A percentile compares a stretch with the other conserved stretches of the same genome.
These are phyloP conservation scores for Neurospora sp. DNA, from an alignment of 495 filamentous ascomycete species.

Conservation along the genomic window DNA sequence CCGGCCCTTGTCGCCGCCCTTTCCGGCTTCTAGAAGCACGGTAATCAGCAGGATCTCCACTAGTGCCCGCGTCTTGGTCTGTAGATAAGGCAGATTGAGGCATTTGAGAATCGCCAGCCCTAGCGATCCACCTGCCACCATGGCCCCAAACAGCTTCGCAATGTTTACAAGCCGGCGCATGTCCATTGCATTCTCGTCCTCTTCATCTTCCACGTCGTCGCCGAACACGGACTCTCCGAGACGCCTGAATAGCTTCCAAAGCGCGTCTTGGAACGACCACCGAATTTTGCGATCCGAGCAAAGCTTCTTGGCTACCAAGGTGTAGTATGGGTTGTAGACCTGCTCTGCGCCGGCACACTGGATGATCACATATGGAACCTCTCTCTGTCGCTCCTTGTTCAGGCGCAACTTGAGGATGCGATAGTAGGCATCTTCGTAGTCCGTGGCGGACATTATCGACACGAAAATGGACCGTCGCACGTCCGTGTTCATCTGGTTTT, in stretches of 20 bases:
- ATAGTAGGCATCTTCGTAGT: constrained; percentile 72
- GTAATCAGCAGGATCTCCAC: constrained; percentile 72
- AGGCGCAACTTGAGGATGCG: constrained; percentile 73
- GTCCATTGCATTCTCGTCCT: constrained; percentile 32
- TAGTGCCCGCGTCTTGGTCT: constrained; percentile 65
- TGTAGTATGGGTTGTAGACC: constrained; percentile 87
- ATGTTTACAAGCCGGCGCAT: constrained; percentile 72
- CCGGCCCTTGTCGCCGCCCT: constrained; percentile 19
- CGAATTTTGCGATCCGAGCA: constrained; percentile 62
- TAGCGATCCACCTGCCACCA: constrained; percentile 59
- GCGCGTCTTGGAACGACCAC: constrained; percentile 72
- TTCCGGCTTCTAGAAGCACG: constrained; percentile 48
- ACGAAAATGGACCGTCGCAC: constrained; percentile 88
- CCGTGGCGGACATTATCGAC: constrained; percentile 75
- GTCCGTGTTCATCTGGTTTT: constrained; percentile 92
- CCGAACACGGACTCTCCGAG: constrained; percentile 66
- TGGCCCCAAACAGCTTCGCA: constrained; percentile 71
- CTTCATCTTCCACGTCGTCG: constrained; percentile 40
- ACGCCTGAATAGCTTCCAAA: constrained; percentile 81
- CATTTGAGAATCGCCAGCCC: constrained; percentile 58
- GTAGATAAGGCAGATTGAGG: constrained; percentile 69
- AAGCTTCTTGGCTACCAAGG: constrained; percentile 65
- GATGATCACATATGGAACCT: constrained; percentile 79
- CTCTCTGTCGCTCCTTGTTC: constrained; percentile 74
- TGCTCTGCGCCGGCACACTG: constrained; percentile 80